phyloP scores from a whole-genome alignment of 2,329 filamentous ascomycete species.

The Simplicillium sp. region DNA sequence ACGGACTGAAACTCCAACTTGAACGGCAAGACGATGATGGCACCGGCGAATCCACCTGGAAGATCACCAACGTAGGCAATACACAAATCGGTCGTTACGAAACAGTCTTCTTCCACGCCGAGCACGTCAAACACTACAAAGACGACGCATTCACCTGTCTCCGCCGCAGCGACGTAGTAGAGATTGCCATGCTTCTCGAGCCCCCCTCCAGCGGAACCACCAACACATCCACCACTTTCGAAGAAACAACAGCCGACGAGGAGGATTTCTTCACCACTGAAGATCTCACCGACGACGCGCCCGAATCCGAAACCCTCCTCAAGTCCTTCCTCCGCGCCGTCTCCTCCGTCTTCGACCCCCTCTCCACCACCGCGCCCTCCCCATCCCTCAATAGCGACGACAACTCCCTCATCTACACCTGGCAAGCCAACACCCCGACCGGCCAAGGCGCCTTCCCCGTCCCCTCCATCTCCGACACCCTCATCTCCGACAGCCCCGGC shows the following conservation, averaged over 20 bases:
- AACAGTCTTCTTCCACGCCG: slow-evolving; percentile 68
- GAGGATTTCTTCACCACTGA: neutral
- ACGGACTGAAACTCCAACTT: slow-evolving; percentile 55
- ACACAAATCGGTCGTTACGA: slow-evolving; percentile 80
- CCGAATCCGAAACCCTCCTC: slow-evolving; percentile 30
- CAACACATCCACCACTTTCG: slow-evolving; percentile 3
- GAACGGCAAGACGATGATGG: slow-evolving; percentile 47
- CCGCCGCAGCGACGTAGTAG: slow-evolving; percentile 62
- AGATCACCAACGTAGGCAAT: slow-evolving; percentile 73
- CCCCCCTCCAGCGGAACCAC: slow-evolving; percentile 2
- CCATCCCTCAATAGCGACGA: slow-evolving; percentile 15
- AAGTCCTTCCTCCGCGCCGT: slow-evolving; percentile 36
- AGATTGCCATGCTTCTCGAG: slow-evolving; percentile 53
- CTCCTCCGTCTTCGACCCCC: slow-evolving; percentile 31
- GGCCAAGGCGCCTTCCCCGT: slow-evolving; percentile 57
- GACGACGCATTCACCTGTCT: slow-evolving; percentile 80
- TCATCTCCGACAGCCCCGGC: slow-evolving; percentile 29
- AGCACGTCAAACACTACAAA: slow-evolving; percentile 64
- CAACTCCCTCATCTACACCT: slow-evolving; percentile 34
- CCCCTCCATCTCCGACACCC: slow-evolving; percentile 53
- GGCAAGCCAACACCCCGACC: slow-evolving; percentile 42
- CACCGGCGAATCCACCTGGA: slow-evolving; percentile 41
- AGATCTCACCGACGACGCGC: slow-evolving; percentile 8
- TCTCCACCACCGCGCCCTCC: slow-evolving; percentile 18
- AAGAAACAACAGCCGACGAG: neutral